A percentile compares a stretch with the other conserved stretches of the same genome.
Conservation (phyloP, 257 asterid species). For the Solanum clarkiae region DNA sequence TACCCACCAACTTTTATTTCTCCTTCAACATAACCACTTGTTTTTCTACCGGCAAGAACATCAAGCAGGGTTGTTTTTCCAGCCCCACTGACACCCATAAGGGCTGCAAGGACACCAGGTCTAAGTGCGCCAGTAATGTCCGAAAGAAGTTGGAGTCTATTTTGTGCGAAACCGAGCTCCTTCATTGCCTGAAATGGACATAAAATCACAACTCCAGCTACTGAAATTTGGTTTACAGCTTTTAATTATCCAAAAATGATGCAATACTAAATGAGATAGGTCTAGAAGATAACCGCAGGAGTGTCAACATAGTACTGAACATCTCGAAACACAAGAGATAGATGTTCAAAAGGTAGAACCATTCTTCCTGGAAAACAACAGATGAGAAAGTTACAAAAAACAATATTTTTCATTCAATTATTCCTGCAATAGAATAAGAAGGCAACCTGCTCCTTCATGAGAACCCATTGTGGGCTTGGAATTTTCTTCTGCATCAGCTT, state of each 20-base stretch:
- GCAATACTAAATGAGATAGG: background rate
- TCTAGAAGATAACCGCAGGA: slow-evolving; percentile 26
- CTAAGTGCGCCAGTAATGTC: slow-evolving; percentile 41
- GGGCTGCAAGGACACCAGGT: slow-evolving; percentile 57
- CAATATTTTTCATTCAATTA: background rate
- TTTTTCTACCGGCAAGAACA: slow-evolving; percentile 53
- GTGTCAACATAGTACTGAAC: slow-evolving; percentile 43
- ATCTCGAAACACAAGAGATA: slow-evolving; percentile 33
- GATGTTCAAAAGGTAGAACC: slow-evolving; percentile 62
- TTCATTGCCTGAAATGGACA: slow-evolving; percentile 33
- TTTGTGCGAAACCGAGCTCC: slow-evolving; percentile 35
- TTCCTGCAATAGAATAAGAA: background rate
- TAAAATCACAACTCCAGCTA: background rate
- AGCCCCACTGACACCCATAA: slow-evolving; percentile 59
- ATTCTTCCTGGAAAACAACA: slow-evolving; percentile 30
- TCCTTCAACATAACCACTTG: slow-evolving; percentile 40
- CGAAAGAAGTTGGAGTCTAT: slow-evolving; percentile 34
- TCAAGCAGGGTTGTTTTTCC: slow-evolving; percentile 62
- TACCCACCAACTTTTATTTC: slow-evolving; percentile 43
- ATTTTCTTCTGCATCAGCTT: background rate
- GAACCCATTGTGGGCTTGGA: background rate
- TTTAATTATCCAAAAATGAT: background rate
- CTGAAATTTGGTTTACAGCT: background rate
- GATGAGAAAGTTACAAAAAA: background rate
- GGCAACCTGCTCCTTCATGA: background rate